These are phyloP conservation scores for Colletotrichum karsti DNA, from an alignment of 2,329 filamentous ascomycete species.

Conservation along the genomic window DNA sequence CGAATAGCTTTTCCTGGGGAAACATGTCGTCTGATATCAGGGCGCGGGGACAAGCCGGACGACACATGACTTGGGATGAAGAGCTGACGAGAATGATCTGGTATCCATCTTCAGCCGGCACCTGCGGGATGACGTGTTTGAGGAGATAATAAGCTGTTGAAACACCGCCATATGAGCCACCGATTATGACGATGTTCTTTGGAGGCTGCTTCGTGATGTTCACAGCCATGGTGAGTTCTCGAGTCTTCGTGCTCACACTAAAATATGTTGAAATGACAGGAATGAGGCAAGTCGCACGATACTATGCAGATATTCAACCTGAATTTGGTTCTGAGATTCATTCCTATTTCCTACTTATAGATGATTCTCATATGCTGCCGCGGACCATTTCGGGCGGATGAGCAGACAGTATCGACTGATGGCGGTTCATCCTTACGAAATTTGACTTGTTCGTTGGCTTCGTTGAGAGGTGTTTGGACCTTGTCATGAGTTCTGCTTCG, in stretches of 20 bases:
- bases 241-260: too few species aligned
- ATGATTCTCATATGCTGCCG: neutral
- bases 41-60: constrained; percentile 54
- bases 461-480: too few species aligned
- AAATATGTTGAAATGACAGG: neutral
- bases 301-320: too few species aligned
- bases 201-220: neutral
- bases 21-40: constrained; percentile 55
- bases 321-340: neutral
- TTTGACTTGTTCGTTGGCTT: too few species aligned
- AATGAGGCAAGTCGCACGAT: too few species aligned
- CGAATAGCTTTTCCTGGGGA: constrained; percentile 53
- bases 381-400: neutral
- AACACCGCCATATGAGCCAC: constrained; percentile 61
- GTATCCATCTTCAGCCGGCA: constrained; percentile 44
- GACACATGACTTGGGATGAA: constrained; percentile 49
- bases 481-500: neutral
- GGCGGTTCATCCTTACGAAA: too few species aligned
- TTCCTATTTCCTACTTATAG: neutral
- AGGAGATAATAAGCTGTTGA: constrained; percentile 62
- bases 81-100: constrained; percentile 52
- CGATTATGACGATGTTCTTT: constrained; percentile 60
- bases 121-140: constrained; percentile 56
- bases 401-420: neutral
- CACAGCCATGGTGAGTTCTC: neutral